Conservation (phyloP, 352 stramenopile genomes). For the Phytophthora pisi region DNA sequence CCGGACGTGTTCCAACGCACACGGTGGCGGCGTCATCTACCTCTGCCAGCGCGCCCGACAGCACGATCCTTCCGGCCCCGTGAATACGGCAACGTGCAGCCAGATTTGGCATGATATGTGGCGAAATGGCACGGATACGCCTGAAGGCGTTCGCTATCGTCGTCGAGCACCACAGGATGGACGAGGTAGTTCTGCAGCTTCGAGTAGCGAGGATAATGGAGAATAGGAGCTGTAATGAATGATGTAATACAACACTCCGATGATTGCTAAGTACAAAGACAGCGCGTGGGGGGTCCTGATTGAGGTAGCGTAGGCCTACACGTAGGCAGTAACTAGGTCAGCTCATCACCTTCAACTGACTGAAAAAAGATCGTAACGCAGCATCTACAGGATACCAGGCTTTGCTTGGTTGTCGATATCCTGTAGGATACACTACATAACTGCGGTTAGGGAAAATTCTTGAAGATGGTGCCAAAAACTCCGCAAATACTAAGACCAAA, state of each 20-base stretch:
- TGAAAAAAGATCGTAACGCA: background rate
- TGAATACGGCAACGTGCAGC: slow-evolving; percentile 5
- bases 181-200: background rate
- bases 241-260: background rate
- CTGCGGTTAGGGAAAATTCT: background rate
- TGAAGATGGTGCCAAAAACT: background rate
- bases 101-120: slow-evolving; percentile 17
- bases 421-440: background rate
- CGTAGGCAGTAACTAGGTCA: no score
- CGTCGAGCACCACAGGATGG: background rate
- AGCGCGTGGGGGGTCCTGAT: no score
- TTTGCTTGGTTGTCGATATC: background rate
- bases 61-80: background rate
- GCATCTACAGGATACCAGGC: background rate
- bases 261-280: no score
- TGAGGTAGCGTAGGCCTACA: no score
- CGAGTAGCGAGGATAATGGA: background rate
- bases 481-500: background rate
- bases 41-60: no score
- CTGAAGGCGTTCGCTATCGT: background rate
- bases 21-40: no score
- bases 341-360: no score
- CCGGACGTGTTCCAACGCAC: no score
- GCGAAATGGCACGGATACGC: slow-evolving; percentile 1
- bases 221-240: background rate